Evolutionary conservation across 495 filamentous ascomycete species (phyloP), one percentile per base, ranked within the genome.

Genomic region (Xanthoparmelia taractica): DNA sequence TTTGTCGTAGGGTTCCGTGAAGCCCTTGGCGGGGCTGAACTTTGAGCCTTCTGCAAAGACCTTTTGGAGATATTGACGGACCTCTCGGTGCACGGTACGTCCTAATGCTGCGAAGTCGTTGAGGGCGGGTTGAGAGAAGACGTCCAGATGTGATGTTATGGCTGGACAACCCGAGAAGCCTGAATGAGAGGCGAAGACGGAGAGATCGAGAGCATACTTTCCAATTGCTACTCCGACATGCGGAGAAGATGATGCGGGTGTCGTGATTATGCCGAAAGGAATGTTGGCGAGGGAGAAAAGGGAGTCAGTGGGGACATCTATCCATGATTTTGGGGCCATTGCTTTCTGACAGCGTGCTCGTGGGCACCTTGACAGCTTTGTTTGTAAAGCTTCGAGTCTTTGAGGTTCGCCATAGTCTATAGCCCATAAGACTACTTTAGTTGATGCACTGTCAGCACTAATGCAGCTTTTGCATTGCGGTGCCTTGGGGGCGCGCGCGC

Each of bases 261-360:
- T 86, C 59, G 77, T 82, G 71, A 96, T 88, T 73, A 96, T 91
- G 66, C 93, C 93, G 73, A 97, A 96, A 20, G 93, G 93, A 65
- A 97, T 87, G 74, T 97, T 96, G 67, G 85, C 80, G 55, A 97
- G 77, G 18, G 92, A 94, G 76, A 97, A 97, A 62, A 84, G 83
- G 55, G 84, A 86, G 66, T 78, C 77, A 54, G 77, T 69, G 48
- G 85, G 82, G 59, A 92, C 86, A 41, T 78, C 71, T 43, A 91
- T 75, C 88, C 88, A 91, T 63, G 79, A 82, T 47, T 63, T 67
- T 27, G 84, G 77, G 64, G 81, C 72, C 85, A 87, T 87, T 29
- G 48, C 27, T 52, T 52, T 31, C 4, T 36, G 48, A 31, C 25
- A 5, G 1, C 13, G 25, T 29, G 48, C 3, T 52, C 23, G 23